Evolutionary conservation across 805 yeast genomes (phyloP).

Genomic region (Metschnikowia reukaufii): DNA sequence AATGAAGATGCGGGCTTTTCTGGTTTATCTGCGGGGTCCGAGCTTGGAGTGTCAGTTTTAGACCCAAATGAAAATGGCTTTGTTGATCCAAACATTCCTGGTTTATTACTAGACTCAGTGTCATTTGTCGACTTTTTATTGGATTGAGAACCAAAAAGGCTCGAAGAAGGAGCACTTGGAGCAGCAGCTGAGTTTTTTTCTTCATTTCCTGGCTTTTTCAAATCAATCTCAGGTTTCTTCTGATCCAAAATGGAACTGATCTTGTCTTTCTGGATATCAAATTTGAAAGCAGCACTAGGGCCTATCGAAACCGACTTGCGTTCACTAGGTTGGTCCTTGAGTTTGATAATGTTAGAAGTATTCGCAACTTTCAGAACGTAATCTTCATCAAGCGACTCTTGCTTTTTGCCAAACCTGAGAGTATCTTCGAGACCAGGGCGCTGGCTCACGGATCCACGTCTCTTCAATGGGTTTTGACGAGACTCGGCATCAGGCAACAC

Average conservation of each 20-base stretch:
- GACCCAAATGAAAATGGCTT: background rate
- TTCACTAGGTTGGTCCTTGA: slow-evolving; percentile 24
- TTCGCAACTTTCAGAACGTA: slow-evolving; percentile 27
- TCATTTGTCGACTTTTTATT: too few relatives aligned
- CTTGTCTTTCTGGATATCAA: slow-evolving; percentile 31
- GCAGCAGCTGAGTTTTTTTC: background rate
- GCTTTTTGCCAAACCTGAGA: slow-evolving; percentile 13
- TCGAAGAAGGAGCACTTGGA: background rate
- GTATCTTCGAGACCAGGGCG: slow-evolving; percentile 16
- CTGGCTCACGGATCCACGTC: slow-evolving; percentile 9
- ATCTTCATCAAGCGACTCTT: slow-evolving; percentile 27
- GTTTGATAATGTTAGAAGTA: slow-evolving; percentile 30
- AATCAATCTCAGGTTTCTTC: background rate
- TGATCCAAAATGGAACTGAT: slow-evolving; percentile 24
- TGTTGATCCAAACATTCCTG: background rate
- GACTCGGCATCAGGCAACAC: slow-evolving; percentile 12
- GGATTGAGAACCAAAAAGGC: background rate
- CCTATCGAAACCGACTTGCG: slow-evolving; percentile 11
- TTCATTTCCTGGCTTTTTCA: too few relatives aligned
- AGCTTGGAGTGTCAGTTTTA: background rate
- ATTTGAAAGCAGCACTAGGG: slow-evolving; percentile 42
- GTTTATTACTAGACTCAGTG: too few relatives aligned
- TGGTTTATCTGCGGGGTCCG: background rate
- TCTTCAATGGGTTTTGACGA: background rate
- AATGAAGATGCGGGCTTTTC: background rate